Evolutionary conservation across 2,329 filamentous ascomycete species (phyloP).

Genomic region (Pyrenophora graminea): DNA sequence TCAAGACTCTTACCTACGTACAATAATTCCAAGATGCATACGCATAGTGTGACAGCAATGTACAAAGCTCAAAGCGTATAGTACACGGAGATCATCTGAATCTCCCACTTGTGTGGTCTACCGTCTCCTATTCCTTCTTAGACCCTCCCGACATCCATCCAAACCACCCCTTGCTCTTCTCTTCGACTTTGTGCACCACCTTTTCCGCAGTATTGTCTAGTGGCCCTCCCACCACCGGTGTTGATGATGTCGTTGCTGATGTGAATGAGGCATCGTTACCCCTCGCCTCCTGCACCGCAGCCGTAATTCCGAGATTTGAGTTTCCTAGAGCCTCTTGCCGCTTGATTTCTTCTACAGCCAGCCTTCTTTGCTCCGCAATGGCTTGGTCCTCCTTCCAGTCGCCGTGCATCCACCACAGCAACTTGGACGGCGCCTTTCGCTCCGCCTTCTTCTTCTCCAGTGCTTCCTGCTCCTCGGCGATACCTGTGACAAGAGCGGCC

Average conservation of each 20-base stretch:
- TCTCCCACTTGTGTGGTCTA: not conserved
- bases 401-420: slow-evolving; percentile 44
- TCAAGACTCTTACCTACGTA: slow-evolving; percentile 25
- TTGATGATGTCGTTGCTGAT: slow-evolving; percentile 9
- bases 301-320: slow-evolving; percentile 29
- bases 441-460: slow-evolving; percentile 42
- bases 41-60: slow-evolving; percentile 39
- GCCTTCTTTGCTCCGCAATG: slow-evolving; percentile 39
- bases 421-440: slow-evolving; percentile 34
- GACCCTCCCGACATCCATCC: slow-evolving; percentile 51
- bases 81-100: slow-evolving; percentile 30
- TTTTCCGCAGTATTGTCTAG: slow-evolving; percentile 53
- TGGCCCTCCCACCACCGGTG: slow-evolving; percentile 49
- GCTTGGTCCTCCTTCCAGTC: slow-evolving; percentile 46
- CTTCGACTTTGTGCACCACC: slow-evolving; percentile 41
- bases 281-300: slow-evolving; percentile 42
- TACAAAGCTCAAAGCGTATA: slow-evolving; percentile 43
- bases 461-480: slow-evolving; percentile 66
- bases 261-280: slow-evolving; percentile 23
- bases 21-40: slow-evolving; percentile 41
- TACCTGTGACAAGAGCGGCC: slow-evolving; percentile 57
- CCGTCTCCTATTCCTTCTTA: slow-evolving; percentile 32
- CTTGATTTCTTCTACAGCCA: slow-evolving; percentile 39
- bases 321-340: slow-evolving; percentile 31
- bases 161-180: slow-evolving; percentile 51